phyloP scores from a whole-genome alignment of 139 green algal species.

The Haematococcus lacustris region DNA sequence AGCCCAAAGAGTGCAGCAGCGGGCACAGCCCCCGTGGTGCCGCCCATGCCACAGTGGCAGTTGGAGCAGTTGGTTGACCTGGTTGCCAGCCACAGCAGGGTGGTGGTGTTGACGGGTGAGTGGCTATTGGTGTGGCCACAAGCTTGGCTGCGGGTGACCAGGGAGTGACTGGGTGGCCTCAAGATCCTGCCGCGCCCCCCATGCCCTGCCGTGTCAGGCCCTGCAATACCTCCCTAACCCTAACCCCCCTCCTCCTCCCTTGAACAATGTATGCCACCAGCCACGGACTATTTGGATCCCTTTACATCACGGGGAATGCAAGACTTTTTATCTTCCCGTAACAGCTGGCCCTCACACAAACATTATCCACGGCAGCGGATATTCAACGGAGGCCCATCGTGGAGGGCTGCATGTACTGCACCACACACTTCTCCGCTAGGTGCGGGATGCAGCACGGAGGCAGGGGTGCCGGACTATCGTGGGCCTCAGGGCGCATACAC shows the following conservation, averaged over 20 bases:
- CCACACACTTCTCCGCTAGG: constrained; percentile 14
- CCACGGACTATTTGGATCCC: neutral
- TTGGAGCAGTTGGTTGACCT: constrained; percentile 46
- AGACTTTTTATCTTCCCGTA: neutral
- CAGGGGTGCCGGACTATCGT: constrained; percentile 87
- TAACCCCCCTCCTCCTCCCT: no score
- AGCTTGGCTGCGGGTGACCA: no score
- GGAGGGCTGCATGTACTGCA: neutral
- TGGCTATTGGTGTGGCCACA: no score
- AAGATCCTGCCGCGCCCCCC: no score
- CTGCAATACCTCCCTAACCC: no score
- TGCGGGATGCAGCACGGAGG: constrained; percentile 72
- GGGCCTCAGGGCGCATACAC: constrained; percentile 81
- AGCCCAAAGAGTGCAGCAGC: no score
- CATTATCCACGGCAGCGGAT: neutral
- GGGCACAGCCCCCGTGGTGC: constrained; percentile 19
- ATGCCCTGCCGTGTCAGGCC: no score
- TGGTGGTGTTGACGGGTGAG: constrained; percentile 28
- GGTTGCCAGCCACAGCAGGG: constrained; percentile 6
- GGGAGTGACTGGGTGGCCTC: no score
- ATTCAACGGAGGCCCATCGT: neutral
- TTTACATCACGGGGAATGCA: neutral
- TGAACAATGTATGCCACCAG: no score
- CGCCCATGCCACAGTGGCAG: constrained; percentile 24
- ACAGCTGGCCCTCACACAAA: neutral